phyloP scores from a whole-genome alignment of 257 asterid species.

The Ajuga chamaepitys region DNA sequence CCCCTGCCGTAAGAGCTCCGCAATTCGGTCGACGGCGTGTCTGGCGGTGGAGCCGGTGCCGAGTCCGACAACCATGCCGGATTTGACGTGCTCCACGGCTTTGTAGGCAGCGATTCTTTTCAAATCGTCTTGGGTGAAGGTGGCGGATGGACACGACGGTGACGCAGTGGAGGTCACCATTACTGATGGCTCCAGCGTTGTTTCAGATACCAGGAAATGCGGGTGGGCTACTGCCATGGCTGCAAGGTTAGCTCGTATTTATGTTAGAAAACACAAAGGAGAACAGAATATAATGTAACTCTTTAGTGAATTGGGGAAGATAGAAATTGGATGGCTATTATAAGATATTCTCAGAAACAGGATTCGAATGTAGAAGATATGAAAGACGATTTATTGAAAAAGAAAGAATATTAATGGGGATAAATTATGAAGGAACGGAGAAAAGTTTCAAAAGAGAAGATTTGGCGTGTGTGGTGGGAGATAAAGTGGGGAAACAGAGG shows the following conservation, averaged over 20 bases:
- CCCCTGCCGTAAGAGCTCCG: constrained; percentile 37
- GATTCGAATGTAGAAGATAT: not conserved
- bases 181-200: constrained; percentile 21
- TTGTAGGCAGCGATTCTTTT: constrained; percentile 56
- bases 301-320: not conserved
- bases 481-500: not conserved
- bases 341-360: not conserved
- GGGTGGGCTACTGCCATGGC: constrained; percentile 52
- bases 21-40: constrained; percentile 58
- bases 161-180: constrained; percentile 30
- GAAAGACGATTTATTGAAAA: not conserved
- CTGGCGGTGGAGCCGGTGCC: constrained; percentile 67
- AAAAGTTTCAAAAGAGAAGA: not conserved
- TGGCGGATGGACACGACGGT: not conserved
- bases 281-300: not conserved
- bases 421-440: not conserved
- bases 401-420: not conserved
- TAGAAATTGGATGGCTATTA: constrained; percentile 24
- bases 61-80: constrained; percentile 59
- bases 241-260: not conserved
- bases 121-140: constrained; percentile 48
- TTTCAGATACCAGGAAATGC: constrained; percentile 20
- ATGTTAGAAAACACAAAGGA: not conserved
- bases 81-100: constrained; percentile 52
- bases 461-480: constrained; percentile 13